A percentile compares a stretch with the other conserved stretches of the same genome.
Evolutionary conservation across 108 stramenopile genomes (phyloP).

Genomic region (Cyclotella kingstonii): DNA sequence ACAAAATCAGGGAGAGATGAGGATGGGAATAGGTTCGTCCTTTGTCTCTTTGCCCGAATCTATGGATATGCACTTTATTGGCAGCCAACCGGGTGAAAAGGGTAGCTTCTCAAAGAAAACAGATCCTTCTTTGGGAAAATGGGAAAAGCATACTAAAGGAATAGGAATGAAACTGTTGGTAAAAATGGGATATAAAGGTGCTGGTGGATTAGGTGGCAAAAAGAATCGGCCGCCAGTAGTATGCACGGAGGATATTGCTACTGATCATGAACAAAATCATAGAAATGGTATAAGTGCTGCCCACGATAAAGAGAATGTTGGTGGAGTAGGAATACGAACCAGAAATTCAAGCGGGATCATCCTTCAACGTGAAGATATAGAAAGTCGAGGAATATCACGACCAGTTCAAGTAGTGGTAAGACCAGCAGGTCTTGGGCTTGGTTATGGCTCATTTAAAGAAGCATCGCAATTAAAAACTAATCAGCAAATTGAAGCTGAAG

Average conservation of each 20-base stretch:
- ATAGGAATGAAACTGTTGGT: conserved; percentile 87
- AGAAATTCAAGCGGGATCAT: conserved; percentile 9
- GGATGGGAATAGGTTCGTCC: no score
- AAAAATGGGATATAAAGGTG: conserved; percentile 91
- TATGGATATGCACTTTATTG: conserved; percentile 6
- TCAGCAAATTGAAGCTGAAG: conserved; percentile 77
- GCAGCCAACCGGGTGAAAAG: neutral
- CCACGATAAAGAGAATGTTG: neutral
- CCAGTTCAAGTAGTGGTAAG: conserved; percentile 93
- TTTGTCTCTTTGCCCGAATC: neutral
- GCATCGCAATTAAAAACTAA: conserved; percentile 72
- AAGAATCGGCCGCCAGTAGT: conserved; percentile 15
- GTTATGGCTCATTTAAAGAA: conserved; percentile 87
- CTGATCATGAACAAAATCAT: conserved; percentile 1
- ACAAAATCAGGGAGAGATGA: no score
- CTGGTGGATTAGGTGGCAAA: conserved; percentile 82
- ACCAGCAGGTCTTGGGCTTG: conserved; percentile 81
- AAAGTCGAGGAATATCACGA: conserved; percentile 69
- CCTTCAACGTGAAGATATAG: conserved; percentile 4
- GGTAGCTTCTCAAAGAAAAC: conserved; percentile 1
- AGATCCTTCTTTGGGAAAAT: conserved; percentile 66
- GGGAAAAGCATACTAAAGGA: conserved; percentile 97
- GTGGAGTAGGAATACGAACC: neutral
- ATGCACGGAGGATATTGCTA: neutral
- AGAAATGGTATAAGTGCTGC: neutral